Percentiles rank a stretch among this genome's conserved stretches.
These are phyloP conservation scores for Cryptosporidium tyzzeri DNA, from an alignment of 169 alveolate genomes.

Conservation along the genomic window DNA sequence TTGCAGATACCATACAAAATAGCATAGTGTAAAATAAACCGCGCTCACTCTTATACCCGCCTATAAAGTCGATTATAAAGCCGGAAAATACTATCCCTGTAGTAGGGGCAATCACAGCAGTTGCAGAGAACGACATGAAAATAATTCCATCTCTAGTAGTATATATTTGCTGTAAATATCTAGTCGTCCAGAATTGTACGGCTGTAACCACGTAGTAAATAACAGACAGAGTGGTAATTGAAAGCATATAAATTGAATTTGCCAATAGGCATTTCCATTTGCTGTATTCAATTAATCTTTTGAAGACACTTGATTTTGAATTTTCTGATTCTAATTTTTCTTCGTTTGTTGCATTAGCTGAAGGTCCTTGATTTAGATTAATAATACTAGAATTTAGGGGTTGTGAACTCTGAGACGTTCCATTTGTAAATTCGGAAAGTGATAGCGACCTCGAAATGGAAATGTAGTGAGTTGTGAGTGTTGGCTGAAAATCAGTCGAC, in stretches of 20 bases:
- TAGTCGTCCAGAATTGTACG: slow-evolving; percentile 73
- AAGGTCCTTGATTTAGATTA: neutral
- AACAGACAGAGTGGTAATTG: slow-evolving; percentile 32
- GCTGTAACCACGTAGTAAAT: slow-evolving; percentile 65
- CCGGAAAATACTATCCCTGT: slow-evolving; percentile 64
- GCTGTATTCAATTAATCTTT: neutral
- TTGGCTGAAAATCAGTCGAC: neutral
- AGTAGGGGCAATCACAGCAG: slow-evolving; percentile 69
- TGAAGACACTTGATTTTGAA: slow-evolving; percentile 21
- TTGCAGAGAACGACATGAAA: slow-evolving; percentile 70
- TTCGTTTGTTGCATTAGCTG: neutral
- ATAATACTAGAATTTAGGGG: neutral
- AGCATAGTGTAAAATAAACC: slow-evolving; percentile 54
- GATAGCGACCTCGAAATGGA: slow-evolving; percentile 63
- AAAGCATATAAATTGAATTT: slow-evolving; percentile 59
- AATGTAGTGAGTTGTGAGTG: slow-evolving; percentile 13
- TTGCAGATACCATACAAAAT: slow-evolving; percentile 42
- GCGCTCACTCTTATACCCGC: slow-evolving; percentile 51
- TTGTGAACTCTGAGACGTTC: neutral
- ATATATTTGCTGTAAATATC: slow-evolving; percentile 56
- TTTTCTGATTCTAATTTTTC: neutral
- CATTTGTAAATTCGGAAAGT: slow-evolving; percentile 19
- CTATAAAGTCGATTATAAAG: slow-evolving; percentile 60
- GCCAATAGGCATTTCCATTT: slow-evolving; percentile 15
- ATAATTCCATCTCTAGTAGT: slow-evolving; percentile 69